Conservation (phyloP, 148 eudicot genomes). For the Camellia granthamiana region DNA sequence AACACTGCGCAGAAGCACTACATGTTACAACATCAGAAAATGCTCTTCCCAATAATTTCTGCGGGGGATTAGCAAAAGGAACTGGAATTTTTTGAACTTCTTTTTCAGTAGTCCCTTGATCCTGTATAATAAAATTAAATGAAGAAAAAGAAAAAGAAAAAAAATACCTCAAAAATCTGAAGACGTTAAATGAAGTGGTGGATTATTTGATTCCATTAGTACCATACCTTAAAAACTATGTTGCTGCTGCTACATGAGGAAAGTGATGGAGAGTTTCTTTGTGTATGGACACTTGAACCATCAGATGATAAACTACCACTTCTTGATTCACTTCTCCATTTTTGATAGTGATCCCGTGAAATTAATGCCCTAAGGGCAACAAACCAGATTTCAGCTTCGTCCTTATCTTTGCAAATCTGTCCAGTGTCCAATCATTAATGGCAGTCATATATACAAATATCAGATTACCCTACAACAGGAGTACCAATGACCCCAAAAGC, state of each 20-base stretch:
- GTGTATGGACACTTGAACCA: constrained; percentile 50
- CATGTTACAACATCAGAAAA: constrained; percentile 52
- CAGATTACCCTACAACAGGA: constrained; percentile 6
- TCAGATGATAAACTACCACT: constrained; percentile 47
- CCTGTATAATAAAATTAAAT: constrained; percentile 23
- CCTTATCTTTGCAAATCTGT: constrained; percentile 82
- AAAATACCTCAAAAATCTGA: not conserved
- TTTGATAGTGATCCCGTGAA: constrained; percentile 43
- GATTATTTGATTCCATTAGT: not conserved
- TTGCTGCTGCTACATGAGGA: constrained; percentile 42
- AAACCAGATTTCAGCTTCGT: constrained; percentile 84
- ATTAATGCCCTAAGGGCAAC: constrained; percentile 59
- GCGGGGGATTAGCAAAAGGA: constrained; percentile 40
- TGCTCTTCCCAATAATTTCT: constrained; percentile 52
- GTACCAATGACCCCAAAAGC: not conserved
- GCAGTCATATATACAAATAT: not conserved
- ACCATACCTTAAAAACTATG: constrained; percentile 47
- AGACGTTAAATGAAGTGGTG: not conserved
- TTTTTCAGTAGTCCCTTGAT: constrained; percentile 8
- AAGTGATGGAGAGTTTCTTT: constrained; percentile 41
- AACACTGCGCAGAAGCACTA: constrained; percentile 32
- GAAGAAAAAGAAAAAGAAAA: constrained; percentile 10
- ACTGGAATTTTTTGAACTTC: not conserved
- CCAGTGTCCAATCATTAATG: constrained; percentile 5
- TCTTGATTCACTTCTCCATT: constrained; percentile 41